Base-by-base conservation (phyloP, 495 filamentous ascomycete species). In the Aspergillus saccharolyticus region DNA sequence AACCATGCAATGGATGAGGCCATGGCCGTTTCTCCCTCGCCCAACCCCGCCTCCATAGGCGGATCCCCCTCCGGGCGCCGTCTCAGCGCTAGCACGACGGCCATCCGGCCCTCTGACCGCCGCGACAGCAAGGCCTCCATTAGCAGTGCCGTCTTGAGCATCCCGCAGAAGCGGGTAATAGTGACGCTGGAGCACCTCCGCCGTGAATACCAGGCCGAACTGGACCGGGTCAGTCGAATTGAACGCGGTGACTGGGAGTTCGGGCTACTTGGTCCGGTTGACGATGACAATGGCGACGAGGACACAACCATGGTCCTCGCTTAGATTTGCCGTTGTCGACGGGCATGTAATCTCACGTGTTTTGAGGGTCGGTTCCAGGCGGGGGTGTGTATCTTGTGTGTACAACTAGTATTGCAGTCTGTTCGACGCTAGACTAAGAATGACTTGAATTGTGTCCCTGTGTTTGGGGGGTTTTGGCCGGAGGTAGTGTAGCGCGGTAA, bases 161-260 rank as follows among this genome's bases (percentile, higher is more conserved):
- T 42, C 0, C 72, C 66, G 8, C 68, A 67, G 48, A 63, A 70
- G 24, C 68, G 75, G 20, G 67, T 77, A 55, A 77, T 97, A 15
- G 81, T 97, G 18, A 95, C 89, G 16, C 75, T 97, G 17, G 86
- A 84, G 7, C 92, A 96, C 68, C 73, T 97, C 20, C 80, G 89
- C 60, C 88, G 85, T 64, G 87, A 88, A 66, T 97, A 94, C 73
- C 88, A 94, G 69, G 80, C 77, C 17, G 91, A 97, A 71, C 74
- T 97, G 63, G 95, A 98, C 70, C 80, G 89, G 48, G 84, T 82
- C 42, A 83, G 77, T 52, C 72, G 80, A 22, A 79, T 88, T 59
- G 80, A 85, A 64, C 73, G 75, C 21, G 85, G 85, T 9, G 74
- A 83, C 59, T 88, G 79, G 77, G 80, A 83, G 54, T 83, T 88